Evolutionary conservation across 1,284 basidiomycete genomes (phyloP), one percentile per base, ranked within the genome.

Genomic region (Melanopsichium pennsylvanicum): DNA sequence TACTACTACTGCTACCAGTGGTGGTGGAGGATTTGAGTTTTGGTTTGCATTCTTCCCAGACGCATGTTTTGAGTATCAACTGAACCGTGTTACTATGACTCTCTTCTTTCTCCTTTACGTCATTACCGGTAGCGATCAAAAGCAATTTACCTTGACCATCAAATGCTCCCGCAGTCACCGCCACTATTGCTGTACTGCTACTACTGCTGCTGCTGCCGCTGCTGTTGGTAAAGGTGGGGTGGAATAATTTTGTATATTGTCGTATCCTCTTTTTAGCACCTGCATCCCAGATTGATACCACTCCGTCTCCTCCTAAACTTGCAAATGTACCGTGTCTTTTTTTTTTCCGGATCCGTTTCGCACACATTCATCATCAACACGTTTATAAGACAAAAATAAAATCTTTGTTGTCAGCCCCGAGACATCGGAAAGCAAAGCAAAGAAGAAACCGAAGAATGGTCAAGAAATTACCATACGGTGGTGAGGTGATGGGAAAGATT

Each of bases 251-350:
- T 2, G 69, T 47, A 92, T 97, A 85, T 94, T 97, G 74, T 32
- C 92, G 87, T 63, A 97, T 85, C 11, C 96, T 88, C 82, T 98
- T 98, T 84, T 97, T 97, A 39, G 94, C 90, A 63, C 89, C 89
- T 81, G 96, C 92, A 80, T 98, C 96, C 95, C 95, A 99, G 59
- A 97, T 88, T 0, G 91, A 92, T 33, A 95, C 89, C 5, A 90
- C 89, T 1, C 88, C 89, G 82, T 97, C 94, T 0, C 93, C 95
- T 26, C 94, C 95, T 2, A 90, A 90, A 0, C 92, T 93, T 0
- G 91, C 93, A 78, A 98, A 97, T 0, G 95, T 97, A 79, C 93
- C 95, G 83, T 90, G 90, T 16, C 90, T 54, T 23, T 25, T 23
- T 1, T 5, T 18, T 16, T 15, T 13, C 27, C 27, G n/a, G n/a